phyloP scores from a whole-genome alignment of 495 filamentous ascomycete species.

The Terfezia claveryi region DNA sequence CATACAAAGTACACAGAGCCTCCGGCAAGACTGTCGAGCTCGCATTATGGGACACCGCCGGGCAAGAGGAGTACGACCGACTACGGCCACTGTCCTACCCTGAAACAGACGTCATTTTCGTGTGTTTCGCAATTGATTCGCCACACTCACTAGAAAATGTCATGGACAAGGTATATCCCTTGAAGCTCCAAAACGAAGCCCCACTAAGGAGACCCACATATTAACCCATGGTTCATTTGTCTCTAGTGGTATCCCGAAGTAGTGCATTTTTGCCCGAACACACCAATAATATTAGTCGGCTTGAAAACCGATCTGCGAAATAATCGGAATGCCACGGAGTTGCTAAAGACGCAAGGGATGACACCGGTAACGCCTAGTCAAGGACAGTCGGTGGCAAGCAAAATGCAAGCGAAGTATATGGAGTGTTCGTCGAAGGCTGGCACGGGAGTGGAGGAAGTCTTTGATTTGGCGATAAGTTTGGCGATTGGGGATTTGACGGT shows the following conservation, averaged over 20 bases:
- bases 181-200: background rate
- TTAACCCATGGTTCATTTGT: background rate
- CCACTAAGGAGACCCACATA: background rate
- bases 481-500: conserved; percentile 41
- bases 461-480: conserved; percentile 67
- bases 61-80: conserved; percentile 96
- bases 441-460: conserved; percentile 86
- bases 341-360: conserved; percentile 90
- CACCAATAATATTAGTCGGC: conserved; percentile 81
- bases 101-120: conserved; percentile 90
- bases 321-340: conserved; percentile 89
- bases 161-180: conserved; percentile 66
- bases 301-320: conserved; percentile 88
- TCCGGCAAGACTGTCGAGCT: conserved; percentile 88
- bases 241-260: conserved; percentile 95
- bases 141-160: conserved; percentile 96
- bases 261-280: conserved; percentile 94
- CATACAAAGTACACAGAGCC: conserved; percentile 65
- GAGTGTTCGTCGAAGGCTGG: conserved; percentile 98
- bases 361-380: conserved; percentile 85
- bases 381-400: conserved; percentile 61
- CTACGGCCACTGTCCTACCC: conserved; percentile 89
- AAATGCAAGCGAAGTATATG: conserved; percentile 87
- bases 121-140: conserved; percentile 98
- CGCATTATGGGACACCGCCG: conserved; percentile 94